Evolutionary conservation across 495 filamentous ascomycete species (phyloP).

Genomic region (Hypoxylon crocopeplum): DNA sequence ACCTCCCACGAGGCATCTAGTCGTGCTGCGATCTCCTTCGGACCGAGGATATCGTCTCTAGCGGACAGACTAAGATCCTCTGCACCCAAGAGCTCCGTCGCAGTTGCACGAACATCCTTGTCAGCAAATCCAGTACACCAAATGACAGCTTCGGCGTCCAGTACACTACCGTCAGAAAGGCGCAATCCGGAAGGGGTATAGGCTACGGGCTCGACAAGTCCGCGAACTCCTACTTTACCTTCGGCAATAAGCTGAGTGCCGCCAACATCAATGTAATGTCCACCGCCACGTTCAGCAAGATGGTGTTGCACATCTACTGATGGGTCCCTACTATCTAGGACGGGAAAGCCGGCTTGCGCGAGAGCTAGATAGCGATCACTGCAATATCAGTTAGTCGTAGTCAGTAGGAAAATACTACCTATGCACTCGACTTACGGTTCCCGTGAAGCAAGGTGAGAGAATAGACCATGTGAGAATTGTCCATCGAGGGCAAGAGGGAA

Average conservation of each 20-base stretch:
- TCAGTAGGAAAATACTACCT: no score
- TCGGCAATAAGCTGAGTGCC: slow-evolving; percentile 30
- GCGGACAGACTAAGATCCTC: not conserved
- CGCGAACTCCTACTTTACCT: slow-evolving; percentile 34
- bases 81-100: slow-evolving; percentile 23
- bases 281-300: no score
- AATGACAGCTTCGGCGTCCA: slow-evolving; percentile 43
- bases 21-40: slow-evolving; percentile 35
- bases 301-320: no score
- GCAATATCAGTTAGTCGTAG: no score
- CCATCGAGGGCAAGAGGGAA: no score
- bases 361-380: no score
- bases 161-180: slow-evolving; percentile 36
- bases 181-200: slow-evolving; percentile 39
- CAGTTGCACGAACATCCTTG: slow-evolving; percentile 24
- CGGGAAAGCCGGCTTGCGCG: no score
- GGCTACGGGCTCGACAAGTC: slow-evolving; percentile 24
- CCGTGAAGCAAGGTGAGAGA: no score
- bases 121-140: slow-evolving; percentile 49
- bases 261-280: slow-evolving; percentile 45
- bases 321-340: no score
- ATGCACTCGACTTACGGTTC: no score
- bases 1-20: slow-evolving; percentile 42
- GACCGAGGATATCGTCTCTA: not conserved
- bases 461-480: no score